Evolutionary conservation across 345 rosid species (phyloP), one percentile per base, ranked within the genome.

Genomic region (Kandelia obovata): DNA sequence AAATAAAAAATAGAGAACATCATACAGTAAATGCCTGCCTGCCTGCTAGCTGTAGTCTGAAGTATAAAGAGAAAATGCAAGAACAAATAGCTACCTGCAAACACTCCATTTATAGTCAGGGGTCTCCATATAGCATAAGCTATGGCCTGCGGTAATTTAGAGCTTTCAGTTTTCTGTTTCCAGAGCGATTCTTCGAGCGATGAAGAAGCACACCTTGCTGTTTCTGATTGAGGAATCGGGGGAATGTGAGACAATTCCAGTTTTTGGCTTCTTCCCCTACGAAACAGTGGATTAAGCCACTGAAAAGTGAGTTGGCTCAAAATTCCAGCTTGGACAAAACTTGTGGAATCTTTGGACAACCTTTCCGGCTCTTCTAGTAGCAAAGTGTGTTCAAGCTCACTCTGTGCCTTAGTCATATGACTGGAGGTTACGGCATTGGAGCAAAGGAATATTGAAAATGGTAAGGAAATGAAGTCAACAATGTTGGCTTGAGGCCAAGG

Each of bases 241-340:
- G 90, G 90, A 75, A 89, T 71, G 52, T 87, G 81, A 61, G 46
- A 73, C 35, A 83, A 63, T 59, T 85, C 84, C 9, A 89, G 83
- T 43, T 77, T 89, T 70, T 75, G 75, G 15, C 11, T 55, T 28
- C 85, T 62, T 28, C 91, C 91, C 60, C 13, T 71, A 10, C 35
- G 28, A 37, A 89, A 81, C 47, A 85, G 78, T 2, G 85, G 90
- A 73, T 88, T 86, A 16, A 88, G 82, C 93, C 93, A 88, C 25
- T 13, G 62, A 68, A 88, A 88, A 1, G 80, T 80, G 52, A 86
- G 67, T 39, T 62, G 75, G 67, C 88, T 77, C 88, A 80, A 82
- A 28, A 87, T 62, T 46, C 88, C 83, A 34, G 91, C 80, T 61
- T 58, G 67, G 16, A 57, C 43, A 15, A 77, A 88, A 51, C 62